Conservation (phyloP, 2,329 filamentous ascomycete genomes). For the Camptophora hylomeconis region DNA sequence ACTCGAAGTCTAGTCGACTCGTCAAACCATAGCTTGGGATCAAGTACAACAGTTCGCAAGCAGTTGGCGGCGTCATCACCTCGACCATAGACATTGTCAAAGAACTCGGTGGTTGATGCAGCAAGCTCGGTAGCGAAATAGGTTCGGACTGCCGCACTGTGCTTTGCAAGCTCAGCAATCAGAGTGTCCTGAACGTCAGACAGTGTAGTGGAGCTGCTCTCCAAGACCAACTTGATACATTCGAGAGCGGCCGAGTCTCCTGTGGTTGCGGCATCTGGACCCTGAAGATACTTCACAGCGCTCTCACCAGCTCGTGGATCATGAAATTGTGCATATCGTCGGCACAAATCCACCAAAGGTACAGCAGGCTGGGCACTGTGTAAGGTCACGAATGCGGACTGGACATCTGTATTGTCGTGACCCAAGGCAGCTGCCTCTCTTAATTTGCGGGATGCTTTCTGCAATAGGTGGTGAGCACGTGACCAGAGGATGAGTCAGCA, state of each 20-base stretch:
- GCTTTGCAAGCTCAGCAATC: constrained; percentile 32
- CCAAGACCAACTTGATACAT: constrained; percentile 30
- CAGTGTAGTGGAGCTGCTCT: constrained; percentile 23
- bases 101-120: constrained; percentile 32
- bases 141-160: constrained; percentile 29
- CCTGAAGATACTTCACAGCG: constrained; percentile 28
- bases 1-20: constrained; percentile 30
- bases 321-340: constrained; percentile 27
- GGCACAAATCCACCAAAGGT: constrained; percentile 31
- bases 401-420: constrained; percentile 31
- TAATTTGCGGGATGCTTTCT: constrained; percentile 35
- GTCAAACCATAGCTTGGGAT: constrained; percentile 29
- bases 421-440: constrained; percentile 36
- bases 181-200: constrained; percentile 32
- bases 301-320: constrained; percentile 32
- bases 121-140: constrained; percentile 31
- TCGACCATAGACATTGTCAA: constrained; percentile 35
- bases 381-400: constrained; percentile 32
- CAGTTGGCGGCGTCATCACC: constrained; percentile 35
- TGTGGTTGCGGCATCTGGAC: constrained; percentile 30
- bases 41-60: constrained; percentile 33
- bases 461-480: too few species aligned
- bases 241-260: constrained; percentile 27
- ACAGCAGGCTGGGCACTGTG: constrained; percentile 21
- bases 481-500: too few species aligned